Evolutionary conservation across 2,329 filamentous ascomycete genomes (phyloP).

Genomic region (Claviceps maximensis): DNA sequence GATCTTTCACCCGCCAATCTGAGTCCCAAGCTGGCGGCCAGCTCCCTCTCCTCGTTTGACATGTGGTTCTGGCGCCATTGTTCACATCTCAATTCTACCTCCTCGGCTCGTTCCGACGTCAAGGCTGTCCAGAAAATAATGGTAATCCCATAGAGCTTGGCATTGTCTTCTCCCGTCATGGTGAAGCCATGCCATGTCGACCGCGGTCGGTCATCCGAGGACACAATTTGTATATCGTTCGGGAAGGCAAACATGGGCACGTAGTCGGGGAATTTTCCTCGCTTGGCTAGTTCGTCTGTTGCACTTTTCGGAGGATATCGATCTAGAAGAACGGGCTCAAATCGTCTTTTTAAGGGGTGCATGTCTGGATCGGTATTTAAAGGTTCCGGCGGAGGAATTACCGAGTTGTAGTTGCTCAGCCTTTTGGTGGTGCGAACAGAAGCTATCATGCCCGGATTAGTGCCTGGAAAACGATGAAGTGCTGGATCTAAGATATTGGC

Average conservation of each 20-base stretch:
- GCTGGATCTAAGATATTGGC: not conserved
- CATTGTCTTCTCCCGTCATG: conserved; percentile 89
- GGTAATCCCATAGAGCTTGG: conserved; percentile 82
- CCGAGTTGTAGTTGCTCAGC: conserved; percentile 94
- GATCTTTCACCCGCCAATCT: conserved; percentile 77
- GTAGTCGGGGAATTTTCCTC: conserved; percentile 88
- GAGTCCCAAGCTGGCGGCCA: conserved; percentile 83
- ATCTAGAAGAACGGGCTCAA: conserved; percentile 92
- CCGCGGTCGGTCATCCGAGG: conserved; percentile 80
- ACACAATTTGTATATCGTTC: conserved; percentile 94
- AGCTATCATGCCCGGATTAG: conserved; percentile 24
- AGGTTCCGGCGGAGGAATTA: conserved; percentile 86
- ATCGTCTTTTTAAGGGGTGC: conserved; percentile 87
- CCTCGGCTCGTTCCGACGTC: conserved; percentile 66
- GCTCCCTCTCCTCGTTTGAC: conserved; percentile 79
- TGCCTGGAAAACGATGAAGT: not conserved
- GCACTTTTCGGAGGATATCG: conserved; percentile 79
- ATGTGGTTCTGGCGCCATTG: conserved; percentile 76
- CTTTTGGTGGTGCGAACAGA: conserved; percentile 69
- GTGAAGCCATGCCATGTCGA: conserved; percentile 99
- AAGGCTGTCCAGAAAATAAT: conserved; percentile 88
- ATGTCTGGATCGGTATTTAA: conserved; percentile 81
- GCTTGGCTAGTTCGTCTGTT: conserved; percentile 63
- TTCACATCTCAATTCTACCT: conserved; percentile 71
- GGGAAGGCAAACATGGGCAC: conserved; percentile 99